Percentiles rank a stretch among this genome's conserved stretches.
phyloP scores from a whole-genome alignment of 805 yeast genomes.

The Scheffersomyces stipitis region DNA sequence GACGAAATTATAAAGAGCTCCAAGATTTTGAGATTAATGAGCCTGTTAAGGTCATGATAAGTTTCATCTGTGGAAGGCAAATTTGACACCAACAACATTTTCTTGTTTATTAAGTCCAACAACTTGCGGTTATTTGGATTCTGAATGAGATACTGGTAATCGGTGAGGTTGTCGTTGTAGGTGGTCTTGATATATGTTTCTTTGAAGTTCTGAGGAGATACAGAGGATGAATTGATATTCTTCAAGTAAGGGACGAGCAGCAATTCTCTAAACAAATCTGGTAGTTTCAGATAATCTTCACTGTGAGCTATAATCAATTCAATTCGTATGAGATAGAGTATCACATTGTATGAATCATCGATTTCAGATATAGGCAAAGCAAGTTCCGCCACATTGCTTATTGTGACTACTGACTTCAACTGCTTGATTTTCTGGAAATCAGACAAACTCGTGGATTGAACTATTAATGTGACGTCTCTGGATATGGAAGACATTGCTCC shows the following conservation, averaged over 20 bases:
- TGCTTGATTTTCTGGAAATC: background rate
- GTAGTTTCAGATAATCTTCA: background rate
- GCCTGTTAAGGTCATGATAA: conserved; percentile 6
- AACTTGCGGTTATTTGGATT: conserved; percentile 10
- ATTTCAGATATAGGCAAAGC: background rate
- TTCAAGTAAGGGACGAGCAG: background rate
- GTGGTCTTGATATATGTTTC: conserved; percentile 20
- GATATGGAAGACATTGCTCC: background rate
- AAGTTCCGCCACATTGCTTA: background rate
- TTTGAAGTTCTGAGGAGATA: background rate
- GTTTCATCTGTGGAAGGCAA: conserved; percentile 3
- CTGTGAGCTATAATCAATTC: background rate
- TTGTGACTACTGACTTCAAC: background rate
- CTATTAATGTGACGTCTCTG: background rate
- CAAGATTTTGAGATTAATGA: conserved; percentile 26
- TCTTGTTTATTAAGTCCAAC: conserved; percentile 28
- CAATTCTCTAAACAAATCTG: background rate
- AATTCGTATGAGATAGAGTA: background rate
- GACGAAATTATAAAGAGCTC: conserved; percentile 30
- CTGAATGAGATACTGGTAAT: conserved; percentile 26
- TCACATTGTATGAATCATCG: background rate
- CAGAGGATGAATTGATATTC: background rate
- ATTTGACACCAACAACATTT: conserved; percentile 22
- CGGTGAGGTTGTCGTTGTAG: conserved; percentile 33
- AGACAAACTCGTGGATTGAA: background rate